Evolutionary conservation across 2,329 filamentous ascomycete genomes (phyloP).

Genomic region (Cladosporium sphaerospermum): DNA sequence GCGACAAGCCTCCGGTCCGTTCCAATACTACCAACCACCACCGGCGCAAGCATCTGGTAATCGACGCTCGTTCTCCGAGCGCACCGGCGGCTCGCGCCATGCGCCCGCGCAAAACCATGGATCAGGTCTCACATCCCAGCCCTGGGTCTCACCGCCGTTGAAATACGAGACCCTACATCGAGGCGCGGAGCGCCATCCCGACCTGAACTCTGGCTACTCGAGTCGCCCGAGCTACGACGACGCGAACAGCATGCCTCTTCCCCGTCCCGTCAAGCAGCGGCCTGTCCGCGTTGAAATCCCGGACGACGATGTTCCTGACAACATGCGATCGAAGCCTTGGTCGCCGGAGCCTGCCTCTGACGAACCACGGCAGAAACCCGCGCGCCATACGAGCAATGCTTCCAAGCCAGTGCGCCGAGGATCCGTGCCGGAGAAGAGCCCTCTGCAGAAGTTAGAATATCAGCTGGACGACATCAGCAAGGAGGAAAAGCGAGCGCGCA

Average conservation of each 20-base stretch:
- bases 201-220: neutral
- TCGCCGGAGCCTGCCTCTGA: constrained; percentile 19
- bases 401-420: constrained; percentile 31
- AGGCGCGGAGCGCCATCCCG: neutral
- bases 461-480: constrained; percentile 90
- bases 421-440: constrained; percentile 76
- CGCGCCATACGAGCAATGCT: constrained; percentile 18
- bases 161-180: constrained; percentile 1
- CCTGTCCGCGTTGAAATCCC: constrained; percentile 21
- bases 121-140: constrained; percentile 12
- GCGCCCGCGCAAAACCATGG: constrained; percentile 12
- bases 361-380: constrained; percentile 13
- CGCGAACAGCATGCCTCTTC: constrained; percentile 1
- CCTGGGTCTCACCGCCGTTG: constrained; percentile 10
- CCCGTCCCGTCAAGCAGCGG: constrained; percentile 12
- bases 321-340: constrained; percentile 24
- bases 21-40: constrained; percentile 28
- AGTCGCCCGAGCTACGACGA: constrained; percentile 2
- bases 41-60: constrained; percentile 12
- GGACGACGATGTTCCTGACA: constrained; percentile 23
- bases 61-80: constrained; percentile 27
- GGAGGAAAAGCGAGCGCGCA: constrained; percentile 82
- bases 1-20: constrained; percentile 17
- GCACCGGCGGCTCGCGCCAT: constrained; percentile 13
- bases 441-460: constrained; percentile 86